phyloP scores from a whole-genome alignment of 768 basidiomycete genomes.

The Lactarius hengduanensis region DNA sequence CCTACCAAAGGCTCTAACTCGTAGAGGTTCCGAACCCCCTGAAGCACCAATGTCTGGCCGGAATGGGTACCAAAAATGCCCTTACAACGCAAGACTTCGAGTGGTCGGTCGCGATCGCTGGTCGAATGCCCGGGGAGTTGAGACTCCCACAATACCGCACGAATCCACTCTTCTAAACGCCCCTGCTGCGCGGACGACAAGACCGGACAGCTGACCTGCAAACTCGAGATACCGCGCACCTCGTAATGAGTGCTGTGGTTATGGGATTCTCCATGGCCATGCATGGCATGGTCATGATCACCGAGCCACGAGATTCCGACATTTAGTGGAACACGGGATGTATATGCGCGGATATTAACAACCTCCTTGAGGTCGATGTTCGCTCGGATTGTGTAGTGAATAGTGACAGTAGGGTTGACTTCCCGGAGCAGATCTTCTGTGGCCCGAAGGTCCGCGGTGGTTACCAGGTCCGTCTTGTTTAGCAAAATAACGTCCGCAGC shows the following conservation, averaged over 20 bases:
- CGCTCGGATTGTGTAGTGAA: conserved; percentile 69
- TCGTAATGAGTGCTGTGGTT: conserved; percentile 55
- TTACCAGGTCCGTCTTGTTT: conserved; percentile 85
- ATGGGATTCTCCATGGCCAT: conserved; percentile 27
- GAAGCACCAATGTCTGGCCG: conserved; percentile 70
- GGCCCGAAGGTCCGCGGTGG: conserved; percentile 42
- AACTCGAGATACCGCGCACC: conserved; percentile 77
- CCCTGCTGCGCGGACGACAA: conserved; percentile 49
- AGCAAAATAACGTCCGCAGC: conserved; percentile 88
- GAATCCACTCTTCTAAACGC: conserved; percentile 76
- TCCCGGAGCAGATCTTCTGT: conserved; percentile 63
- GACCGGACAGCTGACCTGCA: conserved; percentile 67
- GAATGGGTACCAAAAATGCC: conserved; percentile 62
- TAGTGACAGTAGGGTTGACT: conserved; percentile 77
- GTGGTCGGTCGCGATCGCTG: conserved; percentile 8
- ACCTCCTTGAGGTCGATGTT: conserved; percentile 73
- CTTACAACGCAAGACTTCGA: conserved; percentile 84
- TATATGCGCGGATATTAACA: conserved; percentile 80
- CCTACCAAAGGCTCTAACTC: conserved; percentile 53
- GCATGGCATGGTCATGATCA: conserved; percentile 38
- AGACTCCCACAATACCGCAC: conserved; percentile 79
- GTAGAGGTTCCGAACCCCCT: conserved; percentile 90
- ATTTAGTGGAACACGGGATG: conserved; percentile 45
- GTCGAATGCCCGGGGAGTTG: conserved; percentile 41
- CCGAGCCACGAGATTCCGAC: conserved; percentile 23